Base-by-base conservation (phyloP, 129 eudicot species). In the Deinandra increscens region DNA sequence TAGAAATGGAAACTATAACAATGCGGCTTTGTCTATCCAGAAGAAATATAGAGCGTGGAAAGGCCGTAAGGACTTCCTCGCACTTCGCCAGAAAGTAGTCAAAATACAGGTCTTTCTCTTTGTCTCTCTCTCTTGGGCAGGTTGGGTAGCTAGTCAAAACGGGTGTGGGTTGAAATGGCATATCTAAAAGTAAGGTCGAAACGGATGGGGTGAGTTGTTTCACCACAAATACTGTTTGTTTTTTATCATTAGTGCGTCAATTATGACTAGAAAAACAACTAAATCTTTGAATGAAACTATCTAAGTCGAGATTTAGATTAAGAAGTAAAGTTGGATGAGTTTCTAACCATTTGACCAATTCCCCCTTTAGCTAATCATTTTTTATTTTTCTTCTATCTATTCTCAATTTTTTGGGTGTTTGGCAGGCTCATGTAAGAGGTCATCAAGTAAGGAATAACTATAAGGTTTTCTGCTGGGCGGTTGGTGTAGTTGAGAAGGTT, bases 371-470 rank as follows among this genome's bases (percentile, higher is more conserved):
- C 7, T 36, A 4, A 36, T 36, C 7, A n/a, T 36, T 36, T 36
- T 36, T 1, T 36, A 36, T 36, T 36, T 36, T 36, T 36, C 7
- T 36, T 36, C 5, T 1, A 36, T 36, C 42, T 45, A n/a, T 63
- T 80, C 17, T 73, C 37, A 19, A 2, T 5, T 22, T 23, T 42
- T 8, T 60, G 36, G 36, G 49, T 62, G 36, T 54, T 76, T 77
- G 83, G 65, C 87, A 90, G 97, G 97, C 99, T 71, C 96, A 89
- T 81, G 93, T 89, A 60, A 83, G 99, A 82, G 99, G 99, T 43
- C 91, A 94, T 75, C 98, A 90, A 83, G 94, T 84, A 42, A 81
- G 97, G 73, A 87, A 85, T 68, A 46, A 82, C 66, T 90, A 87
- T 49, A 82, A 72, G 83, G 96, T 81, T 29, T 80, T 86, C 62